Evolutionary conservation across 345 rosid species (phyloP), one percentile per base, ranked within the genome.

Genomic region (Citrus reticulata): DNA sequence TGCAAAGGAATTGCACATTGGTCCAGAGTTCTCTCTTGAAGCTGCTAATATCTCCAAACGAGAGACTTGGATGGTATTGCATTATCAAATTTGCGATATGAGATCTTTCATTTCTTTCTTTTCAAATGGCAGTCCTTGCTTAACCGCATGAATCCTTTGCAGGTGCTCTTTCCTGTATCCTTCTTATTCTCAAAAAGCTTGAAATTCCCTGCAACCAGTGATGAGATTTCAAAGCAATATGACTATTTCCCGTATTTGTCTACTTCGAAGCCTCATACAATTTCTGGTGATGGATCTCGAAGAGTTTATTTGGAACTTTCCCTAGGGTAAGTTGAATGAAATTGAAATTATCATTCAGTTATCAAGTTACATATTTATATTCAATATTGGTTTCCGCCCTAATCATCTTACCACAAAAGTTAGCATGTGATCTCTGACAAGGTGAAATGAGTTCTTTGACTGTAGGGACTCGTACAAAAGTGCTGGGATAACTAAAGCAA

Each of bases 251-350:
- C 99, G 39, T 78, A 87, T 70, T 37, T 96, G 77, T 87, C 85
- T 78, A 72, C 77, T 67, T 81, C 80, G 77, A 91, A 85, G 79
- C 88, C 91, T 7, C 85, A 74, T 61, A 70, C 78, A 68, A 60
- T 30, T 19, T 84, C 78, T 32, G 77, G 66, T 5, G 84, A 88
- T 24, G 86, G 90, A 80, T 85, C 89, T 77, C 92, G 98, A n/a
- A 89, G 91, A 87, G 90, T 96, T 85, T 71, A 94, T 89, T 84
- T 96, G 86, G 95, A 96, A 80, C 90, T 96, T 83, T 90, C 95
- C 82, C 72, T 94, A 59, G 99, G 99, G 99, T 94, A 64, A 88
- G 99, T 85, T 42, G 22, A 67, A 54, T 67, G 20, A 40, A 30
- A 69, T 81, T 72, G 46, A 70, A 60, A 63, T 61, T 61, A 27